Conservation (phyloP, 2,329 filamentous ascomycete species). For the Aspergillus amoenus region DNA sequence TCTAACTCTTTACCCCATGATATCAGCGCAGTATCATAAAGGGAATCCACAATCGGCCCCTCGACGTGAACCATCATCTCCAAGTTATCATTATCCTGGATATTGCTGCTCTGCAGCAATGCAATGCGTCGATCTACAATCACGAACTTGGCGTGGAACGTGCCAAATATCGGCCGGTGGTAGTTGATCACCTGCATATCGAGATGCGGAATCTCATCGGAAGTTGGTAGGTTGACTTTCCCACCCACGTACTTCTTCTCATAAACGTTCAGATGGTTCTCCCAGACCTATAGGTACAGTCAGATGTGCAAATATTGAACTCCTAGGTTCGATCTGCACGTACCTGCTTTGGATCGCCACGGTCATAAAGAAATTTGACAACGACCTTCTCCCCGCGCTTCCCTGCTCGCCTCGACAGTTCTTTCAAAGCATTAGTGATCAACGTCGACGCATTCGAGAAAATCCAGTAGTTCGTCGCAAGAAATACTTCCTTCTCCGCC, state of each 20-base stretch:
- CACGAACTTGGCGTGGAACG: slow-evolving; percentile 77
- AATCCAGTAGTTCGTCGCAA: slow-evolving; percentile 77
- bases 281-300: slow-evolving; percentile 32
- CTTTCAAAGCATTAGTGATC: slow-evolving; percentile 66
- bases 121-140: slow-evolving; percentile 71
- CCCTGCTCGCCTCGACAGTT: slow-evolving; percentile 66
- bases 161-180: slow-evolving; percentile 68
- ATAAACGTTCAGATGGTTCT: slow-evolving; percentile 63
- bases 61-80: slow-evolving; percentile 79
- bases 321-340: neutral
- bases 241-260: slow-evolving; percentile 59
- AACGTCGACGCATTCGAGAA: slow-evolving; percentile 66
- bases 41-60: slow-evolving; percentile 71
- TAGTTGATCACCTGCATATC: slow-evolving; percentile 73
- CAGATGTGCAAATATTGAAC: neutral
- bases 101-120: slow-evolving; percentile 74
- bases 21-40: slow-evolving; percentile 73
- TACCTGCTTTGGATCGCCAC: slow-evolving; percentile 63
- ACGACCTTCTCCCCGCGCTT: slow-evolving; percentile 58
- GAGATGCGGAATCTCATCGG: slow-evolving; percentile 67
- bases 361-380: slow-evolving; percentile 75
- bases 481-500: slow-evolving; percentile 69
- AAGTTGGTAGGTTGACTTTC: slow-evolving; percentile 60
- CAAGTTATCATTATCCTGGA: slow-evolving; percentile 72
- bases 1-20: slow-evolving; percentile 67